Base-by-base conservation (phyloP, 305 asterid species). In the Fraxinus xanthoxyloides region DNA sequence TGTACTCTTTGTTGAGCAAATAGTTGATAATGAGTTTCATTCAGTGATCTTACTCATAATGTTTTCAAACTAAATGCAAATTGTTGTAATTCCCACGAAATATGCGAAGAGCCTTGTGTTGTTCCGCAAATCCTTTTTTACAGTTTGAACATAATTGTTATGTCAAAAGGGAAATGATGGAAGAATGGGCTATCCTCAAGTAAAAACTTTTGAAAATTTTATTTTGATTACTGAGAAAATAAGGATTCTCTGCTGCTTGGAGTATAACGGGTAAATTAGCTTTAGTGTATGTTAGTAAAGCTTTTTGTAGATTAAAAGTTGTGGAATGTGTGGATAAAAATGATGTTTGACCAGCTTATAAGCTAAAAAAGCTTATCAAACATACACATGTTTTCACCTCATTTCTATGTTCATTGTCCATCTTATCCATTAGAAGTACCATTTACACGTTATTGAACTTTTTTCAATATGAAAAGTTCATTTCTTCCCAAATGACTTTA, bases 1-100 rank as follows among this genome's bases (percentile, higher is more conserved):
- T 77, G 46, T 76, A 43, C 75, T 43, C 38, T 72, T 83, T 72
- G 26, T 30, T 48, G 80, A 75, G 54, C 36, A 77, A 77, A 28
- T 79, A 46, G 86, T 81, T 77, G 72, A 75, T 82, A 77, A 24
- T 69, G 78, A 78, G 72, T 28, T 19, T 28, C 26, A 51, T 54
- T 72, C 32, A 40, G n/a, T 77, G 61, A 19, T 63, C 84, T 38
- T 78, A 26, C 24, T 73, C 7, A 4, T 38, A 40, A 26, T 15
- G 72, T 67, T 63, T 56, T 5, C 77, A 26, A 32, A 78, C 70
- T 21, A 46, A 48, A 59, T 76, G 30, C n/a, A 15, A 26, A 24
- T n/a, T 2, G 63, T 28, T 7, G 24, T 76, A 34, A 76, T 76
- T 43, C 30, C 70, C 75, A 65, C n/a, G 19, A 65, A 65, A 65